These are phyloP conservation scores for Centella asiatica DNA, from an alignment of 129 eudicot genomes.

Conservation along the genomic window DNA sequence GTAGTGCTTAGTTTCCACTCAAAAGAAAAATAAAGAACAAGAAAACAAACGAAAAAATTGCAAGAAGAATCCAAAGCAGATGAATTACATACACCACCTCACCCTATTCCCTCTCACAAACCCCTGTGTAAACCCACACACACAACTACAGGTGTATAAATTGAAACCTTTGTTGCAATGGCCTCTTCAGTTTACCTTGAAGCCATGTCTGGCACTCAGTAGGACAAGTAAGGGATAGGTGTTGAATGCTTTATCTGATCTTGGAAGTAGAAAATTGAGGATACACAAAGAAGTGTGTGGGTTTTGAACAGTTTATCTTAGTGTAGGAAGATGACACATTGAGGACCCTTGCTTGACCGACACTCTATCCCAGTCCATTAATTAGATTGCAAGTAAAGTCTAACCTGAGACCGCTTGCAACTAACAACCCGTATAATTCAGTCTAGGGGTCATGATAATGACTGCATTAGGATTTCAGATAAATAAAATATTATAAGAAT, in stretches of 20 bases:
- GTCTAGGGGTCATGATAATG: background rate
- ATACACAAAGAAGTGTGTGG: background rate
- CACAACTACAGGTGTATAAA: too few relatives aligned
- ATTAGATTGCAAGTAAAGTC: background rate
- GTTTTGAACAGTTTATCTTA: too few relatives aligned
- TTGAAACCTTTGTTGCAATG: too few relatives aligned
- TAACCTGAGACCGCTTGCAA: background rate
- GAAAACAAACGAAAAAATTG: too few relatives aligned
- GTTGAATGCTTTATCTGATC: background rate
- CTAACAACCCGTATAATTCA: conserved; percentile 1
- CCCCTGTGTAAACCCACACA: too few relatives aligned
- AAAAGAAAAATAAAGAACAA: too few relatives aligned
- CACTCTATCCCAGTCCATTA: too few relatives aligned
- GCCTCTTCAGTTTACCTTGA: too few relatives aligned
- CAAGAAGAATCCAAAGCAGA: background rate
- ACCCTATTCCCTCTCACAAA: background rate
- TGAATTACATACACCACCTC: background rate
- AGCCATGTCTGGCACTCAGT: too few relatives aligned
- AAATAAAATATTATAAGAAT: conserved; percentile 1
- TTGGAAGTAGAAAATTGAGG: background rate
- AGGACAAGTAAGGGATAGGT: too few relatives aligned
- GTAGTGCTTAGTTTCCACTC: background rate
- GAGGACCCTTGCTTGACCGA: too few relatives aligned
- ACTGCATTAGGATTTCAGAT: background rate
- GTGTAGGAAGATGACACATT: too few relatives aligned